Evolutionary conservation across 139 green algal genomes (phyloP), one percentile per base, ranked within the genome.

Genomic region (Yamagishiella unicocca): DNA sequence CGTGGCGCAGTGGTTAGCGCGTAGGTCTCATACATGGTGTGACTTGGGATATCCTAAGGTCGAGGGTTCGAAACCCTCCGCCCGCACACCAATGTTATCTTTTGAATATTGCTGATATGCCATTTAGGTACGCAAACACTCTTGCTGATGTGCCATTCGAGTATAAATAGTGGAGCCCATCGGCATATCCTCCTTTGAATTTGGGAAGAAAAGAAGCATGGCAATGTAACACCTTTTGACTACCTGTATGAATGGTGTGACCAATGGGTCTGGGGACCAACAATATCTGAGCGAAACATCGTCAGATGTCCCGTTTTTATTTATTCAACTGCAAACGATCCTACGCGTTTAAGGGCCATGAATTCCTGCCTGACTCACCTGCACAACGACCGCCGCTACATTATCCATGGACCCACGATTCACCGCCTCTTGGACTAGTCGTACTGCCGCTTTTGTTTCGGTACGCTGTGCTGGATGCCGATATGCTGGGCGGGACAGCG

Each of bases 341-440:
- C n/a, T n/a, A n/a, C n/a, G n/a, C n/a, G n/a, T n/a, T n/a, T n/a
- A n/a, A n/a, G n/a, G n/a, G n/a, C n/a, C n/a, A n/a, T n/a, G n/a
- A n/a, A n/a, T n/a, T n/a, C n/a, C n/a, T n/a, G n/a, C n/a, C 50
- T 17, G 14, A 58, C 72, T 43, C 27, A 96, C 81, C 77, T 93
- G 89, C 29, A 96, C 46, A 6, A 92, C 89, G 4, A 93, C 84
- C 9, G 93, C 92, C 2, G 91, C 94, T 24, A 95, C 22, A 62
- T 96, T 96, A 72, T 96, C 94, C 64, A 87, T 90, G 2, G 92
- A 94, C 27, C 89, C 82, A 0, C 88, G 81, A 62, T 93, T 90
- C 83, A 92, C 93, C 1, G 94, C 94, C 76, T 94, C 93, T 38
- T 89, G 46, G 24, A 83, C 82, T 24, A 96, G 31, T 0, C 77